phyloP scores from a whole-genome alignment of 1,284 basidiomycete species.

The Sanghuangporus weigelae region DNA sequence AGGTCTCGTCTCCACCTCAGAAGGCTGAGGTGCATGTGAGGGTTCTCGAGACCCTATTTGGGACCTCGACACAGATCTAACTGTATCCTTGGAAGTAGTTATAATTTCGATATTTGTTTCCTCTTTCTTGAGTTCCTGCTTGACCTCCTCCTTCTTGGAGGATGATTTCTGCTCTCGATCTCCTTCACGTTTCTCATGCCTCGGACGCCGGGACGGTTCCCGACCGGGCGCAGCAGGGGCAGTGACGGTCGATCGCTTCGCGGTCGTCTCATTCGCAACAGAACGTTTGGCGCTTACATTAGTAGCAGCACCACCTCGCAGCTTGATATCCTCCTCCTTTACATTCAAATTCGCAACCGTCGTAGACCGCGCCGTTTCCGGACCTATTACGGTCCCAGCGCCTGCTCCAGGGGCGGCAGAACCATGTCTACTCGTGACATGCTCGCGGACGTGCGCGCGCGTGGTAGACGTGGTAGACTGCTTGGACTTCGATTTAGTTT shows the following conservation, averaged over 20 bases:
- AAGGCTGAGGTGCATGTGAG: neutral
- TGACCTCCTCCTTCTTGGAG: neutral
- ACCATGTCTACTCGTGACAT: neutral
- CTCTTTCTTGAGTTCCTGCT: neutral
- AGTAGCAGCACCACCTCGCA: neutral
- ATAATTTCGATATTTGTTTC: neutral
- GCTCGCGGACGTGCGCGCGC: neutral
- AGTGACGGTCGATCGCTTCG: constrained; percentile 7
- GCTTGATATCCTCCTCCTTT: neutral
- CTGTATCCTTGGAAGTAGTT: neutral
- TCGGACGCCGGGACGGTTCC: neutral
- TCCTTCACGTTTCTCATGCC: neutral
- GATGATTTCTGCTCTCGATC: neutral
- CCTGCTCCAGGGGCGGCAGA: neutral
- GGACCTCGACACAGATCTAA: neutral
- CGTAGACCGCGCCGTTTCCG: constrained; percentile 1
- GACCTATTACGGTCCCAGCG: neutral
- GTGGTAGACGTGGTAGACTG: neutral
- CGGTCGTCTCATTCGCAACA: neutral
- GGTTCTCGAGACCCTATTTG: neutral
- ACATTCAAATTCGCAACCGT: neutral
- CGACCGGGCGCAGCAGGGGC: neutral
- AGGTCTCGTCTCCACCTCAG: neutral
- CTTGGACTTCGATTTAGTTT: neutral
- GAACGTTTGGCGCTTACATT: neutral